Conservation (phyloP, 306 rosid species). For the Glycine latifolia region DNA sequence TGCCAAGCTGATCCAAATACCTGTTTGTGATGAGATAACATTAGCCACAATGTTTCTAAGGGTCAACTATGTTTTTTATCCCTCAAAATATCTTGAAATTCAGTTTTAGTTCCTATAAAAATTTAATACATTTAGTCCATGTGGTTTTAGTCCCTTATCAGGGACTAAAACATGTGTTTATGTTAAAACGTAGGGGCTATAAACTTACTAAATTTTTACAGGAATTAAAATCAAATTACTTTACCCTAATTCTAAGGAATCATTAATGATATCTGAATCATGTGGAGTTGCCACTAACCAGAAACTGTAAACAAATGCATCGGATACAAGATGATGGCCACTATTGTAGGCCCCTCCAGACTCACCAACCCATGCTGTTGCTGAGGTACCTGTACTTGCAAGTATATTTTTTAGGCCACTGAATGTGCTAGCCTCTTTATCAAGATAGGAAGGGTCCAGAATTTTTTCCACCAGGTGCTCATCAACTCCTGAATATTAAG, state of each 20-base stretch:
- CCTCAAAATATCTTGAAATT: background rate
- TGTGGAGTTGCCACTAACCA: conserved; percentile 62
- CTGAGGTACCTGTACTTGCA: conserved; percentile 61
- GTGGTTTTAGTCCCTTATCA: background rate
- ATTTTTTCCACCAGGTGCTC: conserved; percentile 77
- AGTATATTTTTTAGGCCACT: conserved; percentile 61
- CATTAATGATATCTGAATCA: background rate
- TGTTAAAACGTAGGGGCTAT: background rate
- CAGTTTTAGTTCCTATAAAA: background rate
- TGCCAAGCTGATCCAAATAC: conserved; percentile 96
- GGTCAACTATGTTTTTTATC: background rate
- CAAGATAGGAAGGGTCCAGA: conserved; percentile 75
- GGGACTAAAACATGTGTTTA: background rate
- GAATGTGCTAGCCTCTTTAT: conserved; percentile 64
- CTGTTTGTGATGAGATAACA: conserved; percentile 49
- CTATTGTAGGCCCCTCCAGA: conserved; percentile 99
- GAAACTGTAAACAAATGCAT: conserved; percentile 87
- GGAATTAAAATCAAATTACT: background rate
- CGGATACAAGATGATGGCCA: conserved; percentile 79
- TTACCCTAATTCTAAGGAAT: conserved; percentile 1
- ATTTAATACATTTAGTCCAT: background rate
- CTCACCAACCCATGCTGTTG: conserved; percentile 94
- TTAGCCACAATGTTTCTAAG: conserved; percentile 7
- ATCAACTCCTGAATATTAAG: conserved; percentile 71
- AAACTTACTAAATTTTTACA: background rate